Base-by-base conservation (phyloP, 2,329 filamentous ascomycete species). In the Paramyrothecium roridum region DNA sequence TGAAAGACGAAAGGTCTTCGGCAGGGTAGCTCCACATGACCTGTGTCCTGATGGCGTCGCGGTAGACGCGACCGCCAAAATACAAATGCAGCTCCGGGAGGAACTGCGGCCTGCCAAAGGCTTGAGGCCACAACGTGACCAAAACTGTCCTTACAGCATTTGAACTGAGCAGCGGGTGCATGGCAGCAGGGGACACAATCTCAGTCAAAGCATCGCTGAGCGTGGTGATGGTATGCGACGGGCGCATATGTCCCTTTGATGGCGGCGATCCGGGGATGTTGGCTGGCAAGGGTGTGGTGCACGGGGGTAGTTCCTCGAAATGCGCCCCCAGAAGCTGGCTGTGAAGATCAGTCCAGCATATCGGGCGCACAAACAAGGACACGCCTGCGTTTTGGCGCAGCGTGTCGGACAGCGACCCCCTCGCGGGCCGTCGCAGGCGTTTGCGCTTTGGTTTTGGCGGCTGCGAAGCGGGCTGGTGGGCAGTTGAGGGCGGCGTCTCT, bases 271-370 rank as follows among this genome's bases (percentile, higher is more conserved):
- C 64, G 21, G 67, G 63, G 7, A 66, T 48, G 16, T 65, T 62
- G 13, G 59, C 59, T 1, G 79, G 79, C 3, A 73, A 62, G 2
- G 79, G 78, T 7, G 66, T 73, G 40, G 69, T 67, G 62, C 76
- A 74, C 6, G 73, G 64, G 17, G 76, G 72, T 16, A 73, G 69
- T 60, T 77, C 69, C 23, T 67, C 57, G 67, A 83, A 85, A 47
- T 67, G 67, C 17, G 73, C 77, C 22, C 74, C 75, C 7, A 85
- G 77, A 2, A 83, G 67, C 47, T 70, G 65, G 11, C 73, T 62
- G 56, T 85, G 82, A 1, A 72, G 55, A 53, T 84, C 81, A 17
- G 78, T 83, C 82, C 82, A 85, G 63, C 74, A 77, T 48, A 83
- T 77, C 2, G 82, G 82, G 23, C 76, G 73, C 50, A 80, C 67